These are phyloP conservation scores for Echeveria elegans DNA, from an alignment of 164 flowering plant species.

Conservation along the genomic window DNA sequence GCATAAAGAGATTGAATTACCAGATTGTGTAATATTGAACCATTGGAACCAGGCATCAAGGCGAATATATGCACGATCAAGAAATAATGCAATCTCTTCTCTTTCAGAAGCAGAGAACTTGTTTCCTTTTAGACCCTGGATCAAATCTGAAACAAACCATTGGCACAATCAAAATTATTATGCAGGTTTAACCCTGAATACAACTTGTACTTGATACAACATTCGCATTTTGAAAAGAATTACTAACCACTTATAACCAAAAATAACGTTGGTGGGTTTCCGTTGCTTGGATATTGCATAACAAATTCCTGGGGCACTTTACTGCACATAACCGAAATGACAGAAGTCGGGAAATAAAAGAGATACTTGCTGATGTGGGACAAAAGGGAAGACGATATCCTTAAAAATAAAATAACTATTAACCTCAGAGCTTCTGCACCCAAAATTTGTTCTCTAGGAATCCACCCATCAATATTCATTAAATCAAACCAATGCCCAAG, in stretches of 20 bases:
- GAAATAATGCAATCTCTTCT: slow-evolving; percentile 47
- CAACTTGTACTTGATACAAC: not conserved
- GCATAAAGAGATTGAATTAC: slow-evolving; percentile 20
- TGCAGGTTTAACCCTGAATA: not conserved
- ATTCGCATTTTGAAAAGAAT: not conserved
- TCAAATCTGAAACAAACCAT: slow-evolving; percentile 49
- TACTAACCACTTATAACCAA: slow-evolving; percentile 64
- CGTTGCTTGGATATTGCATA: slow-evolving; percentile 80
- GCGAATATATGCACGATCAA: slow-evolving; percentile 65
- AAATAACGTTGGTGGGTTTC: slow-evolving; percentile 89
- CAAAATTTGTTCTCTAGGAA: slow-evolving; percentile 94
- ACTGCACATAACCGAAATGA: slow-evolving; percentile 31
- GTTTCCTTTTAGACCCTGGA: slow-evolving; percentile 38
- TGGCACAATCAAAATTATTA: not conserved
- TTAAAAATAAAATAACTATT: not conserved
- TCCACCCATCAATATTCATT: slow-evolving; percentile 97
- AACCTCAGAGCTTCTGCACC: slow-evolving; percentile 98
- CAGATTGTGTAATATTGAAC: slow-evolving; percentile 92
- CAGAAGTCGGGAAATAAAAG: not conserved
- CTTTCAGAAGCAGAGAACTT: slow-evolving; percentile 48
- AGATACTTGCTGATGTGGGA: not conserved
- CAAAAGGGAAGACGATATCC: not conserved
- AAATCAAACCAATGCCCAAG: slow-evolving; percentile 96
- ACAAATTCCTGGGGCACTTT: slow-evolving; percentile 94
- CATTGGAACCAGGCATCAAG: slow-evolving; percentile 96